Evolutionary conservation across 192 early-diverging fungal species (phyloP).

Genomic region (Entomortierella lignicola): DNA sequence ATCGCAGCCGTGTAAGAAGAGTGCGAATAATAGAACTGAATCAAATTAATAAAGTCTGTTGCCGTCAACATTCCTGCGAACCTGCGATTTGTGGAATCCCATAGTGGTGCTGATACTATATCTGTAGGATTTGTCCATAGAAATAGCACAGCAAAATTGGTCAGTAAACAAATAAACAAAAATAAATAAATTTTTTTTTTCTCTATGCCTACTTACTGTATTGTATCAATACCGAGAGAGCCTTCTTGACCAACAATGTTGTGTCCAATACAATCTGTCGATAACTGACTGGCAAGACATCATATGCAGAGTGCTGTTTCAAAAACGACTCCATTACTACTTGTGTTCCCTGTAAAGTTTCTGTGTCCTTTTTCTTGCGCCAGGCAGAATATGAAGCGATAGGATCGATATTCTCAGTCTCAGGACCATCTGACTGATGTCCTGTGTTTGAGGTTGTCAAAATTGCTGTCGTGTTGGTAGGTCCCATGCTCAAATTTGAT

Average conservation of each 20-base stretch:
- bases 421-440: neutral
- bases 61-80: slow-evolving; percentile 97
- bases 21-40: slow-evolving; percentile 91
- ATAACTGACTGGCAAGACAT: slow-evolving; percentile 90
- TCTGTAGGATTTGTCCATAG: slow-evolving; percentile 5
- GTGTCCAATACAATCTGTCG: slow-evolving; percentile 94
- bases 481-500: neutral
- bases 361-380: slow-evolving; percentile 52
- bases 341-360: slow-evolving; percentile 34
- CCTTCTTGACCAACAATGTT: slow-evolving; percentile 90
- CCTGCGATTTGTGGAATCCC: slow-evolving; percentile 80
- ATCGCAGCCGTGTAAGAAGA: slow-evolving; percentile 84
- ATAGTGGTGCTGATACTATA: slow-evolving; percentile 94
- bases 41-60: slow-evolving; percentile 94
- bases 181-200: neutral
- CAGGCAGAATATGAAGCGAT: slow-evolving; percentile 48
- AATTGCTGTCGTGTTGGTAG: neutral
- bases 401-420: slow-evolving; percentile 42
- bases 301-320: slow-evolving; percentile 90
- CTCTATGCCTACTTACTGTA: slow-evolving; percentile 73
- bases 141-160: neutral
- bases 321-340: slow-evolving; percentile 64
- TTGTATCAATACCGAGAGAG: slow-evolving; percentile 90
- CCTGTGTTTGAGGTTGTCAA: too few relatives aligned
- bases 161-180: neutral